phyloP scores from a whole-genome alignment of 2,329 filamentous ascomycete genomes.

The Botrytis porri region DNA sequence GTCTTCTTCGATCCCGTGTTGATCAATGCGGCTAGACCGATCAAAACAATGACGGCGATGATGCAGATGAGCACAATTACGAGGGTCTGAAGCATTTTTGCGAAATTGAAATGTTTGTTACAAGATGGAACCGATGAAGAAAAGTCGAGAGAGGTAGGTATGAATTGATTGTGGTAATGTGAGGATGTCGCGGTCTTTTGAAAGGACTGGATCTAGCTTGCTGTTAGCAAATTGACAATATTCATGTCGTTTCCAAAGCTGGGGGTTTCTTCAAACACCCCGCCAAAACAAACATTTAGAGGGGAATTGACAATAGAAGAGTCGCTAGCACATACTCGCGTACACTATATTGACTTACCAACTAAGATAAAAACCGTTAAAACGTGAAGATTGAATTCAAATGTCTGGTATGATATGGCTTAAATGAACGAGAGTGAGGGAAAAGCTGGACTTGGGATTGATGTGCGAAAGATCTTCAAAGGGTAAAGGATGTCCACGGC shows the following conservation, averaged over 20 bases:
- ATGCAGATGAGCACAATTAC: conserved; percentile 13
- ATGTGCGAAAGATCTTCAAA: not conserved
- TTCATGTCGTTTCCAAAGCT: not conserved
- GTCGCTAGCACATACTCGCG: not conserved
- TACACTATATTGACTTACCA: not conserved
- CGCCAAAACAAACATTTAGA: not conserved
- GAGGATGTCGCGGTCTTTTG: not conserved
- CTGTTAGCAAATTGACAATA: not conserved
- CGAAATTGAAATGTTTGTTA: not conserved
- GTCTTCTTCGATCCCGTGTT: not conserved
- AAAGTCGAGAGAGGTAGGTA: not conserved
- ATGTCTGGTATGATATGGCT: not conserved
- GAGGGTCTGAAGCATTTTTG: conserved; percentile 12
- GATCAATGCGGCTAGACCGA: conserved; percentile 13
- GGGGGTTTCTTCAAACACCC: not conserved
- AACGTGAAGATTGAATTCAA: not conserved
- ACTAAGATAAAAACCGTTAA: not conserved
- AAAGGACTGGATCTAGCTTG: conserved; percentile 6
- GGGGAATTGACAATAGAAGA: not conserved
- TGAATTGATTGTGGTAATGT: not conserved
- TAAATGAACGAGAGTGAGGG: not conserved
- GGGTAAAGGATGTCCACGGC: not conserved
- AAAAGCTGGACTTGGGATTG: not conserved
- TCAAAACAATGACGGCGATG: not conserved
- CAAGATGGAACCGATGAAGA: not conserved